Evolutionary conservation across 305 asterid genomes (phyloP).

Genomic region (Solanum hybrid): DNA sequence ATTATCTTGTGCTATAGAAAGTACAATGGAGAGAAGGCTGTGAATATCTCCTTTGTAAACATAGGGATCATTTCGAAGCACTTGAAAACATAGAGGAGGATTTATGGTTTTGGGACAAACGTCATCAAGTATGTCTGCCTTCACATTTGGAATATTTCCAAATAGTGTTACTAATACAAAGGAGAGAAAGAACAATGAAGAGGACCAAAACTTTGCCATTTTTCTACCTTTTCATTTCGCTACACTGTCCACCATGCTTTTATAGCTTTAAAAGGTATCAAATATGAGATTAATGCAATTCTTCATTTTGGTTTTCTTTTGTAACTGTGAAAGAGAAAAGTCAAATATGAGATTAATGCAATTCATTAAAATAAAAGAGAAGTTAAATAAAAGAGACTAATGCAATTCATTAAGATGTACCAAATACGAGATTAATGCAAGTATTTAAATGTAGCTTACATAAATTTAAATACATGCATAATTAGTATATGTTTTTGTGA

Average conservation of each 20-base stretch:
- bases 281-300: neutral
- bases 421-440: neutral
- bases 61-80: neutral
- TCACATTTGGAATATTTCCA: neutral
- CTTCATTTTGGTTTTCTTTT: neutral
- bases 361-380: too few relatives aligned
- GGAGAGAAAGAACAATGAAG: neutral
- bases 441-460: neutral
- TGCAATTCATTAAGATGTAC: neutral
- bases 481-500: neutral
- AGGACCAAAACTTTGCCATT: neutral
- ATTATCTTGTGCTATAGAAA: neutral
- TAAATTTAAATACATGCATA: neutral
- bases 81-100: neutral
- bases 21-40: neutral
- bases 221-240: neutral
- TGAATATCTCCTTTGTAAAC: neutral
- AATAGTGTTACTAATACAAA: neutral
- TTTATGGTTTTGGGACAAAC: neutral
- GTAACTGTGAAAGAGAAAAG: neutral
- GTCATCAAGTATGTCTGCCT: neutral
- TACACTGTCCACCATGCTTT: neutral
- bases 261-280: neutral
- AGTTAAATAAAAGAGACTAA: neutral
- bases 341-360: neutral